Base-by-base conservation (phyloP, 257 asterid species). In the Mentha longifolia region DNA sequence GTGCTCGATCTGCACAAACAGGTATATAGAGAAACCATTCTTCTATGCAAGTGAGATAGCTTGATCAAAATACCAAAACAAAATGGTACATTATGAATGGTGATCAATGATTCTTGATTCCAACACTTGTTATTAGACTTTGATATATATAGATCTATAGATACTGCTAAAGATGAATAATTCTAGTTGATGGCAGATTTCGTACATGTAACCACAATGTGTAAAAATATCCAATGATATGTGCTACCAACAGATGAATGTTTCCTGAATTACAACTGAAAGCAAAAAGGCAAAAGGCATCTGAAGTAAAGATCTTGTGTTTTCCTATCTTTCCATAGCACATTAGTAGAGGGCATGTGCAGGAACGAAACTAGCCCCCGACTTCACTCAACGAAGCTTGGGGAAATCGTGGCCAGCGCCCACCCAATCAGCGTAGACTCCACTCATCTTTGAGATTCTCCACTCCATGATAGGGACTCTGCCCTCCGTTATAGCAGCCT, bases 351-450 rank as follows among this genome's bases (percentile, higher is more conserved):
- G 6, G 57, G 56, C 19, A 64, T 54, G 11, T 19, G 9, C 39
- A 72, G 59, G 31, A 46, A 42, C n/a, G 49, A 55, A 49, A 59
- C 59, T 35, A 63, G 47, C 37, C 33, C 74, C 56, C 33, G 9
- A 30, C 60, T 46, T 37, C 42, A 55, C 54, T 82, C 59, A 31
- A 70, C 1, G 35, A 60, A 41, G 22, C 63, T 55, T 7, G 9
- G 61, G 41, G 9, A 63, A 9, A 57, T 57, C 52, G 37, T 59
- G 67, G 15, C 50, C 31, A 15, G 19, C 28, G 15, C 79, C 85
- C 25, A 81, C 74, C 92, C 92, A 86, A 76, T 87, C 94, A 49
- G 78, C 95, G 58, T 87, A 85, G 71, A 87, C 59, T 42, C 59
- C 49, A 54, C 77, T 75, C 61, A 75, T 81, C 81, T 72, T 75